phyloP scores from a whole-genome alignment of 2,329 filamentous ascomycete species.

The Pseudogymnoascus sp. region DNA sequence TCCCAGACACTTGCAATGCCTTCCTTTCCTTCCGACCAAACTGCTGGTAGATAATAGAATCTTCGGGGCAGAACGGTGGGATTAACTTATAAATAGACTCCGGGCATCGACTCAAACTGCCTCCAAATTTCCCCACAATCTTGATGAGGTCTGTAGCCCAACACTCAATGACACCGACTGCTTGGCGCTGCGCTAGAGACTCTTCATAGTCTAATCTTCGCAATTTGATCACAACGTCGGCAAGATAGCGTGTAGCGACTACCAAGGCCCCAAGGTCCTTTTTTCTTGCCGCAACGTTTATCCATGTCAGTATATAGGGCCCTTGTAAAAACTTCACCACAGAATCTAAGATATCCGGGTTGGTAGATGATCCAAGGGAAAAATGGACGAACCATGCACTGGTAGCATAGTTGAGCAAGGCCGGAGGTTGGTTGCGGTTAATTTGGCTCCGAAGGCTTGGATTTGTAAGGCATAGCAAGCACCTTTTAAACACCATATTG shows the following conservation, averaged over 20 bases:
- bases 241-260: neutral
- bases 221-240: neutral
- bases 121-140: conserved; percentile 32
- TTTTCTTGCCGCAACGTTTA: neutral
- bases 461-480: neutral
- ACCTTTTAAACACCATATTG: neutral
- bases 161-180: conserved; percentile 20
- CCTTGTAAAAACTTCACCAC: neutral
- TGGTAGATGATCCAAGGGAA: neutral
- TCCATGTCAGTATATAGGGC: neutral
- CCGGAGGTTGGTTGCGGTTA: neutral
- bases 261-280: neutral
- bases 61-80: conserved; percentile 33
- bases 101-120: conserved; percentile 22
- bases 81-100: conserved; percentile 33
- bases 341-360: neutral
- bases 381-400: neutral
- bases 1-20: conserved; percentile 7
- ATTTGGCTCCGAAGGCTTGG: neutral
- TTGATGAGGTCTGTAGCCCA: conserved; percentile 33
- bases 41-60: conserved; percentile 29
- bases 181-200: conserved; percentile 17
- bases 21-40: conserved; percentile 19
- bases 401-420: neutral
- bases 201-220: neutral